Evolutionary conservation across 177 flowering plant species (phyloP), one percentile per base, ranked within the genome.

Genomic region (Telopea speciosissima): DNA sequence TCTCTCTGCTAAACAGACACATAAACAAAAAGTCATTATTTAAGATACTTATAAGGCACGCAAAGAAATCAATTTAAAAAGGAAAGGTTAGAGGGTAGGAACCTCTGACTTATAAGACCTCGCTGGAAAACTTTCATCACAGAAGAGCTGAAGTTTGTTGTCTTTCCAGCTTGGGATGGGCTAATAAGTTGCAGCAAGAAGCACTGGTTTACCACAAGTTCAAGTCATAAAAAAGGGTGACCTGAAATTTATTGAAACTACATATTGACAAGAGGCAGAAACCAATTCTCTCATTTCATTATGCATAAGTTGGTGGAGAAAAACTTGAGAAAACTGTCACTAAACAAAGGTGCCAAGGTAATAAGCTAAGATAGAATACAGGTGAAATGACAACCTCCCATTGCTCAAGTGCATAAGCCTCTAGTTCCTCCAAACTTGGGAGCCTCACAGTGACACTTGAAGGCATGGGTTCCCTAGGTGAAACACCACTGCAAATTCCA

Each of bases 391-490:
- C 75, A 68, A 94, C 99, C 99, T 94, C 99, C 99, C 99, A 94
- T 68, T 94, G 93, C 40, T 83, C 78, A 73, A 80, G 87, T 31
- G 99, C 99, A 86, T 87, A 89, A 25, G 83, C 82, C 23, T 89
- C 93, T 66, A 94, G 83, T 19, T 92, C 97, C 75, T 90, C 95
- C 84, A 77, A 75, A 77, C 81, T 90, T 77, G 96, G 97, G 65
- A 92, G 93, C 80, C 90, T 90, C 68, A 77, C 88, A 40, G 92
- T 89, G 70, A 88, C 66, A 73, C 70, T 84, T 58, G 88, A 77
- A 78, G 90, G 81, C 99, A 94, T 88, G 62, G 97, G 83, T 73
- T 94, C 92, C 79, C 97, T 85, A 24, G 99, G 90, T 78, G 89
- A 79, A 79, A 84, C 82, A 76, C 90, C 97, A 23, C 99, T 92